These are phyloP conservation scores for Turnera subulata DNA, from an alignment of 345 rosid genomes.

Conservation along the genomic window DNA sequence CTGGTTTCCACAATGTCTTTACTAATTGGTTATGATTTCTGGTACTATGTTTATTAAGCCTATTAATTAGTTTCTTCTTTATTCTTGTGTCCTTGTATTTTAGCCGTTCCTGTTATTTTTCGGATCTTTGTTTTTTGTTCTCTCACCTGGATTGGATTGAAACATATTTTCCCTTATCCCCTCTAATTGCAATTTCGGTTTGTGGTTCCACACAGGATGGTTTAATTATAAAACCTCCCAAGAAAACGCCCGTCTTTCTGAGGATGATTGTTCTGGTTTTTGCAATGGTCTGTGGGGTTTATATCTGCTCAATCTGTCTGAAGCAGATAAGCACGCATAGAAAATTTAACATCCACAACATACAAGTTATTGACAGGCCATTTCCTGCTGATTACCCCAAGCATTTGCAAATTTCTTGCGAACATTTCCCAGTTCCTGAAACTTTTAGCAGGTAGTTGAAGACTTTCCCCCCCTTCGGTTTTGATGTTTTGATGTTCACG, in stretches of 20 bases:
- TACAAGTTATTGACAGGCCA: constrained; percentile 44
- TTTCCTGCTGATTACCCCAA: constrained; percentile 11
- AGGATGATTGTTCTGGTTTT: constrained; percentile 68
- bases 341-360: constrained; percentile 30
- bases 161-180: constrained; percentile 4
- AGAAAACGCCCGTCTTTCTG: constrained; percentile 66
- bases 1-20: constrained; percentile 8
- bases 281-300: constrained; percentile 68
- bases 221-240: constrained; percentile 55
- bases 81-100: not conserved
- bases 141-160: constrained; percentile 5
- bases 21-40: not conserved
- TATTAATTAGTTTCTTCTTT: too few species aligned
- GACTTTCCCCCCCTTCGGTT: not conserved
- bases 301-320: constrained; percentile 55
- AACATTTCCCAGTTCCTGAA: constrained; percentile 78
- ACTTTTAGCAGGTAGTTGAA: constrained; percentile 68
- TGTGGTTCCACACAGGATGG: constrained; percentile 47
- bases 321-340: constrained; percentile 50
- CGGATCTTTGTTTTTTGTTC: not conserved
- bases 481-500: constrained; percentile 4
- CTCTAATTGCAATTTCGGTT: not conserved
- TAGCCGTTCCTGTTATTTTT: not conserved
- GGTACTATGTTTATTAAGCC: not conserved
- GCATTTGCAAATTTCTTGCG: constrained; percentile 26